Evolutionary conservation across 305 asterid genomes (phyloP).

Genomic region (Withania somnifera): DNA sequence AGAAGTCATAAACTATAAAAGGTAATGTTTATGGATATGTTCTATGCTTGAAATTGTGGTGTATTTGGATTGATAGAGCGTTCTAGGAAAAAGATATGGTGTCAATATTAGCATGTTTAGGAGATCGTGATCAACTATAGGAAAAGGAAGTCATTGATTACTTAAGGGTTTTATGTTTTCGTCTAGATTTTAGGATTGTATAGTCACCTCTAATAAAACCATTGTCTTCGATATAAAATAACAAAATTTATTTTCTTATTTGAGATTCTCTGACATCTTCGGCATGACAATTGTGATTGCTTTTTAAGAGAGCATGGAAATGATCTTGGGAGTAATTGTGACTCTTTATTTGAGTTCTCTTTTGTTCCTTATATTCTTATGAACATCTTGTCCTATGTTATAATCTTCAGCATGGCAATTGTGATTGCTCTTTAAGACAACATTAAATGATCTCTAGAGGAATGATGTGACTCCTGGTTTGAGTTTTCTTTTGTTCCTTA

Average conservation of each 20-base stretch:
- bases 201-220: not conserved
- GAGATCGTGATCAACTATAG: not conserved
- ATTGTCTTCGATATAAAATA: not conserved
- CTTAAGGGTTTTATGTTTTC: not conserved
- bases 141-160: not conserved
- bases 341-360: not conserved
- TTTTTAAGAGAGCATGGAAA: not conserved
- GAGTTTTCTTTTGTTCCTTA: not conserved
- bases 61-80: not conserved
- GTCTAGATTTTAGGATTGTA: not conserved
- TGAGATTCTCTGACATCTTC: not conserved
- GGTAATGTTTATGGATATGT: not conserved
- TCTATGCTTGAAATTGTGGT: not conserved
- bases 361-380: not conserved
- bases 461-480: not conserved
- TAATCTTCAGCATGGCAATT: not conserved
- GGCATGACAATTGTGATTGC: not conserved
- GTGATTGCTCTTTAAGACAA: not conserved
- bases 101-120: not conserved
- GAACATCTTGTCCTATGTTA: not conserved
- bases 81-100: not conserved
- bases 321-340: not conserved
- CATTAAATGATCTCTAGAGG: not conserved
- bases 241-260: not conserved
- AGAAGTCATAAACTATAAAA: not conserved